Conservation (phyloP, 2,329 filamentous ascomycete species). For the Hypoxylon sp. region DNA sequence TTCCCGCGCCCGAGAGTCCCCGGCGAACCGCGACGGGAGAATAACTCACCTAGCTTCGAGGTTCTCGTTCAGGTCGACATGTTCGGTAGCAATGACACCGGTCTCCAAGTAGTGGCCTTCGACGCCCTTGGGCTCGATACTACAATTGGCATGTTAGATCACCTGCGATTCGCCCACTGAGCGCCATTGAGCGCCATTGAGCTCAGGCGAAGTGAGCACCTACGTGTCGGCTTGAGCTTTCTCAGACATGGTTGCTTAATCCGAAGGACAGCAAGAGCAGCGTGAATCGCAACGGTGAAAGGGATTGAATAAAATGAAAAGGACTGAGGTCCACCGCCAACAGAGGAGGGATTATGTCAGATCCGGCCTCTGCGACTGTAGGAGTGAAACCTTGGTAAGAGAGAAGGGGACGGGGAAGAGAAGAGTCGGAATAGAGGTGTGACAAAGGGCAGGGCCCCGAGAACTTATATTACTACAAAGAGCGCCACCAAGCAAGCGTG, state of each 20-base stretch:
- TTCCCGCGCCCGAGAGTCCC: neutral
- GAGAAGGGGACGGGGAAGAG: conserved; percentile 13
- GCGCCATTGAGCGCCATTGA: neutral
- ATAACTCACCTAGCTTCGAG: conserved; percentile 60
- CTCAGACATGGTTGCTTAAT: conserved; percentile 28
- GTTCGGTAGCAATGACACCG: conserved; percentile 47
- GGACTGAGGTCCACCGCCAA: conserved; percentile 19
- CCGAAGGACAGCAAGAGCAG: neutral
- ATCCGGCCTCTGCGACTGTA: conserved; percentile 19
- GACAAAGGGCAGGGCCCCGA: conserved; percentile 27
- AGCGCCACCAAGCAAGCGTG: conserved; percentile 24
- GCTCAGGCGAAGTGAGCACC: neutral
- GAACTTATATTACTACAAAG: conserved; percentile 33
- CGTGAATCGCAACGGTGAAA: conserved; percentile 7
- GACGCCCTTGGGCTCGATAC: conserved; percentile 48
- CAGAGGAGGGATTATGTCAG: conserved; percentile 15
- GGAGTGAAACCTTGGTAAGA: conserved; percentile 24
- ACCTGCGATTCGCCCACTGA: neutral
- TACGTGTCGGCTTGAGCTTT: conserved; percentile 32
- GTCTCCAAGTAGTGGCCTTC: conserved; percentile 45
- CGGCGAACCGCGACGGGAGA: neutral
- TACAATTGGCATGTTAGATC: conserved; percentile 23
- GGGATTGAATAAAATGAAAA: conserved; percentile 6
- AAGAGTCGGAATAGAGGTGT: conserved; percentile 9
- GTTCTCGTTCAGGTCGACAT: conserved; percentile 56